Base-by-base conservation (phyloP, 192 early-diverging fungal species). In the Geranomyces variabilis region DNA sequence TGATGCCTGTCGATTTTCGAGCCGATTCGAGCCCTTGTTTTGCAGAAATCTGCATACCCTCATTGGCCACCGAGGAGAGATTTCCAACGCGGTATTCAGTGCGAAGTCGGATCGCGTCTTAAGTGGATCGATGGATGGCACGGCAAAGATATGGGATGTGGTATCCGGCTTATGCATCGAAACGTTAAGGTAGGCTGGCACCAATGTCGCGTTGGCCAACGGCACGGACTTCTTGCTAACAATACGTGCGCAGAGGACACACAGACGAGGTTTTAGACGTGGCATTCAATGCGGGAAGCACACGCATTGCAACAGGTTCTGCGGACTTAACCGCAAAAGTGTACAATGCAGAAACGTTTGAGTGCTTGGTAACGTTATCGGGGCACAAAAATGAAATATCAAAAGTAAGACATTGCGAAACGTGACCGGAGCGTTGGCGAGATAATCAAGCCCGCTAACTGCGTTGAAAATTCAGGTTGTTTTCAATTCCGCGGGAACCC, bases 31-130 rank as follows among this genome's bases (percentile, higher is more conserved):
- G 1, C 29, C 24, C 22, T 51, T 44, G 26, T 15, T 26, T 17
- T 53, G 21, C 66, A 84, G 77, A 67, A 75, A 75, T 49, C 29
- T 83, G 66, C 78, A 83, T 59, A 85, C 75, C n/a, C 68, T 82
- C 41, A 86, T 86, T 64, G 84, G 84, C 19, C 84, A 86, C 67
- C 77, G 83, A 3, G 63, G 57, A 34, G 84, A 86, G 61, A 72
- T 86, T 3, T 81, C 82, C 5, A 61, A 44, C 22, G 74, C 74
- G 10, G 45, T 59, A 19, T 86, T 86, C 69, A 76, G 71, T 53
- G 71, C 45, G 33, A 1, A 17, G n/a, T 63, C 65, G 1, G 58
- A 24, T 14, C 51, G 63, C 28, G 36, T 86, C 15, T 43, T 86
- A 43, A 83, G 66, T 41, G 78, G 80, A 4, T 83, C 80, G 0